Evolutionary conservation across 345 rosid genomes (phyloP).

Genomic region (Citrus medica): DNA sequence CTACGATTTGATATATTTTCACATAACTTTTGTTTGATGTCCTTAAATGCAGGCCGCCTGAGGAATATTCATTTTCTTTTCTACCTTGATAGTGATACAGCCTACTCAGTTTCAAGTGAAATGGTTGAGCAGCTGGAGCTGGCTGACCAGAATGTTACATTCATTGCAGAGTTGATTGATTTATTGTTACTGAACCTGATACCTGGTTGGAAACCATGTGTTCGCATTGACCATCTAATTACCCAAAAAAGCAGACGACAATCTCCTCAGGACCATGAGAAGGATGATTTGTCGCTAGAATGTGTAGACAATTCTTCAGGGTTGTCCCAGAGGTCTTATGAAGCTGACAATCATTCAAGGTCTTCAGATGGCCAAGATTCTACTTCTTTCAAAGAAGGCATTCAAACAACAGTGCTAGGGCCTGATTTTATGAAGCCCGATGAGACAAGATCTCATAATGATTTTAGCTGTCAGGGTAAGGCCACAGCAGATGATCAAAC

Average conservation of each 20-base stretch:
- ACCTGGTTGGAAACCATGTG: conserved; percentile 51
- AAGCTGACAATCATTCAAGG: conserved; percentile 22
- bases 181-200: conserved; percentile 55
- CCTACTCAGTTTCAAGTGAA: conserved; percentile 76
- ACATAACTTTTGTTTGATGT: not conserved
- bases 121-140: conserved; percentile 93
- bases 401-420: conserved; percentile 15
- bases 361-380: conserved; percentile 16
- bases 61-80: conserved; percentile 82
- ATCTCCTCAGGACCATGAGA: conserved; percentile 23
- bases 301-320: conserved; percentile 20
- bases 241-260: conserved; percentile 29
- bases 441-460: conserved; percentile 11
- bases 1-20: not conserved
- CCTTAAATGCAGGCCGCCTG: conserved; percentile 49
- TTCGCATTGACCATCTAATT: conserved; percentile 40
- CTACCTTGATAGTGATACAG: conserved; percentile 76
- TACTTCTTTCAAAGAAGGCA: conserved; percentile 20
- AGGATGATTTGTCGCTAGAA: conserved; percentile 20
- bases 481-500: conserved; percentile 21
- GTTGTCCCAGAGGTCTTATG: conserved; percentile 19
- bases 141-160: conserved; percentile 59
- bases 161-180: conserved; percentile 82
- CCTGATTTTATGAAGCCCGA: conserved; percentile 18
- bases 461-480: conserved; percentile 7